Evolutionary conservation across 805 yeast species (phyloP).

Genomic region (Lachancea nothofagi): DNA sequence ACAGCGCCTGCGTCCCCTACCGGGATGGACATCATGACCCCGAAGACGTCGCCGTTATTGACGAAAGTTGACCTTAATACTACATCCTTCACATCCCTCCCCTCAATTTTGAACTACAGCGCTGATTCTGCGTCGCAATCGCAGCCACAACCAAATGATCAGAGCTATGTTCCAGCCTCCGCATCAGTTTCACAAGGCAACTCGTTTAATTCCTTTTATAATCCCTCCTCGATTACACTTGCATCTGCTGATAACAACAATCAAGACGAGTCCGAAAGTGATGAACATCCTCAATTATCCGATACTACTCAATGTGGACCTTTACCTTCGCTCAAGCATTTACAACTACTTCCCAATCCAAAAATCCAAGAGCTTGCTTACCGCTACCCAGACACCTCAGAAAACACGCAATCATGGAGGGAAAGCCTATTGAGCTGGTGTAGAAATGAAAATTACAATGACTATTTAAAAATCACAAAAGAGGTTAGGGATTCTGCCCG

Average conservation of each 20-base stretch:
- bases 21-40: conserved; percentile 17
- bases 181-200: conserved; percentile 1
- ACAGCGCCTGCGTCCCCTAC: conserved; percentile 33
- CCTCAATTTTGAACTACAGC: conserved; percentile 4
- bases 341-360: conserved; percentile 29
- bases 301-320: conserved; percentile 1
- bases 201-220: neutral
- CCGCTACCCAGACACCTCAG: conserved; percentile 34
- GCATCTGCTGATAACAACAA: neutral
- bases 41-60: conserved; percentile 24
- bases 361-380: conserved; percentile 28
- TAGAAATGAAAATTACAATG: conserved; percentile 29
- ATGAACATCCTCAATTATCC: neutral
- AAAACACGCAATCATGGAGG: conserved; percentile 29
- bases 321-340: conserved; percentile 32
- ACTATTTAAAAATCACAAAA: conserved; percentile 24
- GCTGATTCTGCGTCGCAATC: neutral
- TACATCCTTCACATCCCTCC: neutral
- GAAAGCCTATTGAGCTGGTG: conserved; percentile 32
- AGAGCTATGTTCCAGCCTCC: neutral
- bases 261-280: conserved; percentile 1
- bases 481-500: conserved; percentile 11
- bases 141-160: neutral
- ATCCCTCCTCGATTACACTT: neutral
- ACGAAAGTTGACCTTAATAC: conserved; percentile 10